Percentiles rank a stretch among this genome's conserved stretches.
These are phyloP conservation scores for Metschnikowia noctiluminum DNA, from an alignment of 805 yeast species.

Conservation along the genomic window DNA sequence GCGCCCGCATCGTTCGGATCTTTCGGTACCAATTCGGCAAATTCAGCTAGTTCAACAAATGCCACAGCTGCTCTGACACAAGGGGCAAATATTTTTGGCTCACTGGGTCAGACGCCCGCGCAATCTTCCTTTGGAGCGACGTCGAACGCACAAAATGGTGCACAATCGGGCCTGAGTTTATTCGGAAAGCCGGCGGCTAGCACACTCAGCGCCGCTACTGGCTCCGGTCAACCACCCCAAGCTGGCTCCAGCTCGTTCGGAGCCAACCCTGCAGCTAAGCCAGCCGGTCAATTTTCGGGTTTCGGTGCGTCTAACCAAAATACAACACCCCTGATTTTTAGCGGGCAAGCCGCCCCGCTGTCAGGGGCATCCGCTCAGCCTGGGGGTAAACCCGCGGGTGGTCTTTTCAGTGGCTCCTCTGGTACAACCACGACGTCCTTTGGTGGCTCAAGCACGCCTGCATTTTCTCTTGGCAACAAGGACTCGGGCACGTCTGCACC, in stretches of 20 bases:
- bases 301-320: neutral
- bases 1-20: neutral
- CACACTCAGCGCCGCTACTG: neutral
- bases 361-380: neutral
- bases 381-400: neutral
- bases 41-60: neutral
- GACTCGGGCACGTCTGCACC: neutral
- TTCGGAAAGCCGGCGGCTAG: slow-evolving; percentile 3
- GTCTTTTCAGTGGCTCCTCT: slow-evolving; percentile 7
- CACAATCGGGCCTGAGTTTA: slow-evolving; percentile 1
- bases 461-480: slow-evolving; percentile 13
- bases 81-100: neutral
- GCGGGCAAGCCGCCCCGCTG: neutral
- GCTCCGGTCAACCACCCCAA: neutral
- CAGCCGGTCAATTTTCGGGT: neutral
- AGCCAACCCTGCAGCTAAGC: neutral
- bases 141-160: neutral
- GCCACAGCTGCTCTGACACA: neutral
- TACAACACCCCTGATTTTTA: neutral
- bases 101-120: neutral
- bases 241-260: neutral
- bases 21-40: neutral
- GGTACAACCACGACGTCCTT: slow-evolving; percentile 2
- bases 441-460: slow-evolving; percentile 7
- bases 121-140: slow-evolving; percentile 1